Evolutionary conservation across 2,329 filamentous ascomycete species (phyloP).

Genomic region (Fusarium keratoplasticum): DNA sequence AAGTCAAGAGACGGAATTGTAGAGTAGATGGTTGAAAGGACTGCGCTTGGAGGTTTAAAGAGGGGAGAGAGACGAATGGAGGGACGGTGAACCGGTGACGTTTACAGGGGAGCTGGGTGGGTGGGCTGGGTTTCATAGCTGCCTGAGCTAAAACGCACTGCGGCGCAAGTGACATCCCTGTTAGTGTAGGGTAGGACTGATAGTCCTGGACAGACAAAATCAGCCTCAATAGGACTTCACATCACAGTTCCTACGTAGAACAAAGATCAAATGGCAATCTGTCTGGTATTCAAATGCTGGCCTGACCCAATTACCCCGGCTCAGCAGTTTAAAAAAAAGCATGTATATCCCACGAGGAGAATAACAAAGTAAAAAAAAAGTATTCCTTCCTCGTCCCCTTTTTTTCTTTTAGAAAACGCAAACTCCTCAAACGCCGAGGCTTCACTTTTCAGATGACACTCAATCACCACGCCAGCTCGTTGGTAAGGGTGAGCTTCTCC

Average conservation of each 20-base stretch:
- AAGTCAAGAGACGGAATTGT: background rate
- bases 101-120: conserved; percentile 31
- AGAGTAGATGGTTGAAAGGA: conserved; percentile 5
- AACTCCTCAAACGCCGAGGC: conserved; percentile 44
- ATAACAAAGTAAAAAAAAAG: background rate
- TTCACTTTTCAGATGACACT: conserved; percentile 8
- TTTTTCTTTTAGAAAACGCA: conserved; percentile 12
- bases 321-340: conserved; percentile 1
- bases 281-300: conserved; percentile 29
- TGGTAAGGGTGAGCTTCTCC: conserved; percentile 56
- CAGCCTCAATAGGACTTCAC: background rate
- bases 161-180: conserved; percentile 1
- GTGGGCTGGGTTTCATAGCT: conserved; percentile 41
- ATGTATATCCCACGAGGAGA: background rate
- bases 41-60: conserved; percentile 21
- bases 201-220: background rate
- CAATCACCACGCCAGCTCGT: conserved; percentile 56
- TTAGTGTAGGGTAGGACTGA: background rate
- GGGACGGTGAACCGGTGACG: conserved; percentile 40
- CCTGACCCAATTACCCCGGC: background rate
- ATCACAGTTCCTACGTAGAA: background rate
- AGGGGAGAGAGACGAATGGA: conserved; percentile 24
- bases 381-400: background rate
- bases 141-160: conserved; percentile 40
- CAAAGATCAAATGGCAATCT: conserved; percentile 9